Conservation (phyloP, 176 grass and related monocot genomes). For the Tillandsia leiboldiana region DNA sequence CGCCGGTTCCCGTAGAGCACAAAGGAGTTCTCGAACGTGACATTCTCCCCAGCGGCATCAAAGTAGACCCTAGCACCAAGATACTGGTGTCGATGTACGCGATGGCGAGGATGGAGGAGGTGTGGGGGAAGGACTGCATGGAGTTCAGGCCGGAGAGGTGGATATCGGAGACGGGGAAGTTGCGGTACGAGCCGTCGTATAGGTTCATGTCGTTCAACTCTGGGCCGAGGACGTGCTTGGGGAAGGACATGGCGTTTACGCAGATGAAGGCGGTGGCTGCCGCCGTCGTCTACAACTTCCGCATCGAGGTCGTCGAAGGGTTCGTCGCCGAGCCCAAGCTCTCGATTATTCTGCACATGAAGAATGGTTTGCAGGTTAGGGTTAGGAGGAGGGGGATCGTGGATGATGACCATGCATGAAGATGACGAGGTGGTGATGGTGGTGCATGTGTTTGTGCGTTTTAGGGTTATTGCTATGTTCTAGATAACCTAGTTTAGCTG, state of each 20-base stretch:
- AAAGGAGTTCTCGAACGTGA: conserved; percentile 50
- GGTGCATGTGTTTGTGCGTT: too few species aligned
- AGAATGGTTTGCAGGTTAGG: conserved; percentile 51
- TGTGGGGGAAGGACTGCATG: conserved; percentile 78
- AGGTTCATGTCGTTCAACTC: conserved; percentile 87
- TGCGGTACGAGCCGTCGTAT: conserved; percentile 61
- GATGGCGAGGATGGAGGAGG: conserved; percentile 56
- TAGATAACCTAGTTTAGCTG: too few species aligned
- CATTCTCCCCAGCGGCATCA: conserved; percentile 57
- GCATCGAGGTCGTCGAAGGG: conserved; percentile 29
- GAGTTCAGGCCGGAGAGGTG: conserved; percentile 77
- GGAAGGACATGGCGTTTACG: conserved; percentile 74
- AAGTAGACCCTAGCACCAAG: conserved; percentile 30
- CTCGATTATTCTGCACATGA: conserved; percentile 78
- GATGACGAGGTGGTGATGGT: too few species aligned
- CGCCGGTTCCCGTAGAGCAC: conserved; percentile 72
- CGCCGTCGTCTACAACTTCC: conserved; percentile 60
- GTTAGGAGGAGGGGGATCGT: conserved; percentile 29
- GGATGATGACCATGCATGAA: not conserved
- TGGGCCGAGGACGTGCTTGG: conserved; percentile 69
- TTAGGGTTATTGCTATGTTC: too few species aligned
- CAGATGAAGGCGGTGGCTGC: conserved; percentile 60
- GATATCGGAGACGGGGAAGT: conserved; percentile 38
- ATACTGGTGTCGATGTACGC: conserved; percentile 50
- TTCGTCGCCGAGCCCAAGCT: conserved; percentile 64